Conservation (phyloP, 306 rosid species). For the Hippophae rhamnoides region DNA sequence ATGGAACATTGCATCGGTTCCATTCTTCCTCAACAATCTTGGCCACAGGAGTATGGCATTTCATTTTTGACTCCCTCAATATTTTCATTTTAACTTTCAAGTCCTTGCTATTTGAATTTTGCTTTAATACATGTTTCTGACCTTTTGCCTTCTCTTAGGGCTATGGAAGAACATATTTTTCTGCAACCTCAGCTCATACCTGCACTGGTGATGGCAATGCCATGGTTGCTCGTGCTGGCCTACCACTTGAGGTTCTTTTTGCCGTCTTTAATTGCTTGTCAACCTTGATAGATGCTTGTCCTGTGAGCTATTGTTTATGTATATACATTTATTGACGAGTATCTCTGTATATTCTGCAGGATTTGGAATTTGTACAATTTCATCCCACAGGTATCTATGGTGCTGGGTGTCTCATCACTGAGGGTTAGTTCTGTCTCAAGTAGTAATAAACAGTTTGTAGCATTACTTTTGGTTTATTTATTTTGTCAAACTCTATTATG, state of each 20-base stretch:
- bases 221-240: slow-evolving; percentile 93
- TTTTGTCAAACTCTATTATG: background rate
- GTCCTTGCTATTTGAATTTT: slow-evolving; percentile 1
- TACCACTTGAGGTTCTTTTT: slow-evolving; percentile 70
- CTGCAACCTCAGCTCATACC: slow-evolving; percentile 95
- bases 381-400: slow-evolving; percentile 98
- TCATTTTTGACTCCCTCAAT: background rate
- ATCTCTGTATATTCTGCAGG: slow-evolving; percentile 34
- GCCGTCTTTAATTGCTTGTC: slow-evolving; percentile 16
- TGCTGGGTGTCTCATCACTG: slow-evolving; percentile 96
- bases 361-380: slow-evolving; percentile 95
- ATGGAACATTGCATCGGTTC: slow-evolving; percentile 91
- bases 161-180: slow-evolving; percentile 85
- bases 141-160: slow-evolving; percentile 45
- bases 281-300: slow-evolving; percentile 2
- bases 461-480: slow-evolving; percentile 14
- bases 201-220: slow-evolving; percentile 98
- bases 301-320: slow-evolving; percentile 1
- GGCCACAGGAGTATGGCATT: slow-evolving; percentile 73
- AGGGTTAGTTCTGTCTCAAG: slow-evolving; percentile 42
- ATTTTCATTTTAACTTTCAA: slow-evolving; percentile 13
- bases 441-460: slow-evolving; percentile 3
- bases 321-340: slow-evolving; percentile 4
- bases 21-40: slow-evolving; percentile 74
- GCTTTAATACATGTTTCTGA: slow-evolving; percentile 3